Base-by-base conservation (phyloP, 106 monocot genomes). In the Dioscorea zingiberensis region DNA sequence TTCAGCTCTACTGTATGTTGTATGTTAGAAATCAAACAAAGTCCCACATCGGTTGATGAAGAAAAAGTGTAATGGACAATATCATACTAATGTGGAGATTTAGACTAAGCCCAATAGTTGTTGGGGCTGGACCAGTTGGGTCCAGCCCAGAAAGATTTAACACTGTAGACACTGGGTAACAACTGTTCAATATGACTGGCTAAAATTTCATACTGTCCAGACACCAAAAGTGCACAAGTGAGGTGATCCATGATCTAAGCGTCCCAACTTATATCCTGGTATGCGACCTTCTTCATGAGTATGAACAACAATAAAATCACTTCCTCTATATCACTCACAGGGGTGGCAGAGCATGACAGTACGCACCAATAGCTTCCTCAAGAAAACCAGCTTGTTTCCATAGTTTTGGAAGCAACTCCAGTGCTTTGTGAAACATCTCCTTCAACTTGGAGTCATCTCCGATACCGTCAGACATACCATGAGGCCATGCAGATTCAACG, bases 211-310 rank as follows among this genome's bases (percentile, higher is more conserved):
- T 59, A 80, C 47, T 82, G 74, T 16, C 73, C 81, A 32, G 79
- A 81, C 28, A 84, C 47, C 25, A 86, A 82, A 24, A 94, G 81
- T 24, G 86, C 86, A 78, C 71, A 94, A 12, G 62, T 69, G 5
- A 94, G 81, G 77, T 94, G 94, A 48, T 90, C 66, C 69, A 94
- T 84, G 67, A 90, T 81, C 58, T 87, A 89, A 21, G 69, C 67
- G 71, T 94, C 90, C 83, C 78, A 90, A 53, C 26, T 71, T 77
- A 94, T 94, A 71, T 84, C 86, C 26, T 75, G 60, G 54, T 63
- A 72, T 18, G 69, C 49, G 54, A 79, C 30, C 64, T 87, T 90
- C 62, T 62, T 76, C 64, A 77, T 74, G 54, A 94, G 86, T 64
- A 86, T 75, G 15, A 73, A 29, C 30, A 94, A 69, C 21, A 94